These are phyloP conservation scores for Echium plantagineum DNA, from an alignment of 257 asterid species.

Conservation along the genomic window DNA sequence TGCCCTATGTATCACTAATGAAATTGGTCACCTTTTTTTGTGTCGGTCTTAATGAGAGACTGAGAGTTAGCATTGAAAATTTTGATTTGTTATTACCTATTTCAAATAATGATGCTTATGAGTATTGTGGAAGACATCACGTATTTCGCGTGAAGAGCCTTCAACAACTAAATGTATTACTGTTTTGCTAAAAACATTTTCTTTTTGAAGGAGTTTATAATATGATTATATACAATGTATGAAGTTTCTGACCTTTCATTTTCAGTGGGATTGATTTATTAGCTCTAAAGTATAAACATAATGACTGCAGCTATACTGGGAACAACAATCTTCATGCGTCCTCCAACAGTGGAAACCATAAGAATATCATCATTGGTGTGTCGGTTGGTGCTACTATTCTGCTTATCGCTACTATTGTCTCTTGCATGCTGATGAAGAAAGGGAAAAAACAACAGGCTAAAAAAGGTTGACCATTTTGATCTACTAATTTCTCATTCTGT, in stretches of 20 bases:
- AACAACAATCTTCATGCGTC: slow-evolving; percentile 47
- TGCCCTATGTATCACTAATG: background rate
- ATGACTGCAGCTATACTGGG: slow-evolving; percentile 60
- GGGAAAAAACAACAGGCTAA: slow-evolving; percentile 32
- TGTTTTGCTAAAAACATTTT: background rate
- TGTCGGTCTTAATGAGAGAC: background rate
- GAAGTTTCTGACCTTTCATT: too few relatives aligned
- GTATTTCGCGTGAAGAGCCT: background rate
- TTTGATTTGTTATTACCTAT: background rate
- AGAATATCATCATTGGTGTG: slow-evolving; percentile 65
- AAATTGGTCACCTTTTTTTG: background rate
- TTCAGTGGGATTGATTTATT: slow-evolving; percentile 4
- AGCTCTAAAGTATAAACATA: slow-evolving; percentile 2
- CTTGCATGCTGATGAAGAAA: slow-evolving; percentile 49
- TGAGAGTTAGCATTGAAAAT: background rate
- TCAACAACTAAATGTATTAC: background rate
- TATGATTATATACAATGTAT: too few relatives aligned
- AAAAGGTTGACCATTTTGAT: slow-evolving; percentile 33
- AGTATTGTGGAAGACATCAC: background rate
- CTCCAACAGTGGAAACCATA: slow-evolving; percentile 28
- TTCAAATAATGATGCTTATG: background rate
- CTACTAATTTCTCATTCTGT: slow-evolving; percentile 5
- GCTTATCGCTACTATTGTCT: slow-evolving; percentile 49
- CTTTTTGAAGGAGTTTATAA: background rate
- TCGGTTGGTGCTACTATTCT: slow-evolving; percentile 70